These are phyloP conservation scores for Tetradesmus obliquus DNA, from an alignment of 139 green algal species.

Conservation along the genomic window DNA sequence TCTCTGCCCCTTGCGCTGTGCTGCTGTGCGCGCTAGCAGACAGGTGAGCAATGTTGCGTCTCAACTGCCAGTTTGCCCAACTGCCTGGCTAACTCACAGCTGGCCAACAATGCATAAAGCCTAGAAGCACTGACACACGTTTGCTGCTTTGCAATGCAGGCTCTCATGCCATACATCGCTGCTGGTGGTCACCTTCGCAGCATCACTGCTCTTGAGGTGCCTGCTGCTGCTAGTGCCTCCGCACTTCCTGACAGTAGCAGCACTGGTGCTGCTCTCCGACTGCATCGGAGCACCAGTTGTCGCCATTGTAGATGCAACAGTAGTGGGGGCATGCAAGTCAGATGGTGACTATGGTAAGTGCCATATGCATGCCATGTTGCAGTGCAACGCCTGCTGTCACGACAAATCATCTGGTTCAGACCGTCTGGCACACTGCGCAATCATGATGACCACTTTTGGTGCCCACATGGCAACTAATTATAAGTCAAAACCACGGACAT, in stretches of 20 bases:
- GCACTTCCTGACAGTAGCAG: constrained; percentile 30
- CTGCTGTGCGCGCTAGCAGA: constrained; percentile 45
- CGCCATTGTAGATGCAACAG: constrained; percentile 45
- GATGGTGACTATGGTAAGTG: constrained; percentile 51
- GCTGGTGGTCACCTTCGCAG: constrained; percentile 2
- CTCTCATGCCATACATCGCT: constrained; percentile 24
- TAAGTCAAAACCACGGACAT: too few species aligned
- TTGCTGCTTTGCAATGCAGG: background rate
- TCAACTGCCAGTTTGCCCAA: background rate
- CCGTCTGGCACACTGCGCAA: too few species aligned
- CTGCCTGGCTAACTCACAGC: background rate
- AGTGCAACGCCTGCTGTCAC: too few species aligned
- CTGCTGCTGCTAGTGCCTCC: background rate
- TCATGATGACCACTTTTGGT: too few species aligned
- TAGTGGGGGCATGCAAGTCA: constrained; percentile 43
- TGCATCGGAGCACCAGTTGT: constrained; percentile 39
- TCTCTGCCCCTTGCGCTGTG: constrained; percentile 38
- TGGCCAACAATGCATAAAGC: background rate
- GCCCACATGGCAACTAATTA: too few species aligned
- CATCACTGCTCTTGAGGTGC: background rate
- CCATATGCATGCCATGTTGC: background rate
- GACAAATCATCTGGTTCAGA: too few species aligned
- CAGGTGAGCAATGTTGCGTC: background rate
- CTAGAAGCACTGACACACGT: background rate
- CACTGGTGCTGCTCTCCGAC: constrained; percentile 23